Percentiles rank a stretch among this genome's conserved stretches.
Conservation (phyloP, 208 protist species). For the Leishmania turanica region DNA sequence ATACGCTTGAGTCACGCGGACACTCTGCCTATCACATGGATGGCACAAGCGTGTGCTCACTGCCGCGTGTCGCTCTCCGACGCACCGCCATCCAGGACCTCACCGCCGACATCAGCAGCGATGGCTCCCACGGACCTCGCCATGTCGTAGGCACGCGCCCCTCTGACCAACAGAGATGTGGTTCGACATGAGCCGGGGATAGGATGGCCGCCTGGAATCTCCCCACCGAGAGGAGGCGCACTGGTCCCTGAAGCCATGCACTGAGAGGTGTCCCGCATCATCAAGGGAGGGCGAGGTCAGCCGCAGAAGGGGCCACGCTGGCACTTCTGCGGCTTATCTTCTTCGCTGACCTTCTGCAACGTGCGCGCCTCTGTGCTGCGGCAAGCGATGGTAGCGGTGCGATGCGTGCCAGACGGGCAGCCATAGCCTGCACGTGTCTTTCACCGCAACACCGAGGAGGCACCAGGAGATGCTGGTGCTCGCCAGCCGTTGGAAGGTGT, state of each 20-base stretch:
- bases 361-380: not conserved
- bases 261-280: too few species aligned
- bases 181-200: not conserved
- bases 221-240: not conserved
- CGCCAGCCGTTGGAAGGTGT: too few species aligned
- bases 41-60: too few species aligned
- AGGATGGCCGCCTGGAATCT: not conserved
- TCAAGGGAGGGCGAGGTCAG: too few species aligned
- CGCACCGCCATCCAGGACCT: not conserved
- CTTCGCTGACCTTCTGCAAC: too few species aligned
- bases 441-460: too few species aligned
- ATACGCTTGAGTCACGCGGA: not conserved
- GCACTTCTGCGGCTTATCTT: too few species aligned
- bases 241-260: not conserved
- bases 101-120: not conserved
- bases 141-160: not conserved
- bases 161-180: not conserved
- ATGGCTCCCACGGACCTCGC: not conserved
- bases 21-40: too few species aligned
- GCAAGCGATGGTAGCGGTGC: not conserved
- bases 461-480: too few species aligned
- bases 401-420: not conserved
- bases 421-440: too few species aligned
- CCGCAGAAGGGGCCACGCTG: too few species aligned
- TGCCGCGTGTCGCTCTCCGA: too few species aligned